phyloP scores from a whole-genome alignment of 768 basidiomycete species.

The Boletus rex-veris region DNA sequence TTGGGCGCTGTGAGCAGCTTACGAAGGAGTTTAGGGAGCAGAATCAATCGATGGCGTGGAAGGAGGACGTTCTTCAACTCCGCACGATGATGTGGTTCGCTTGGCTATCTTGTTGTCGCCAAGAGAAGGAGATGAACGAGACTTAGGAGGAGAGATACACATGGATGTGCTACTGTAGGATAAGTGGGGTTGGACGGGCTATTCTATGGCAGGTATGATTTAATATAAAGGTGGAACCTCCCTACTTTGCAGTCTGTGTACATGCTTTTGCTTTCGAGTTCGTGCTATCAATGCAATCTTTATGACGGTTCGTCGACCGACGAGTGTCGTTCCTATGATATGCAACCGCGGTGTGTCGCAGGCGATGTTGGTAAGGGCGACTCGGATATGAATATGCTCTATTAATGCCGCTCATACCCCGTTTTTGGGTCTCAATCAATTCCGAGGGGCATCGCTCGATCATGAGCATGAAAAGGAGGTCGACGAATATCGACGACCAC shows the following conservation, averaged over 20 bases:
- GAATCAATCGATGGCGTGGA: slow-evolving; percentile 86
- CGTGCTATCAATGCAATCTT: slow-evolving; percentile 12
- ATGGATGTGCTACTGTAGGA: slow-evolving; percentile 18
- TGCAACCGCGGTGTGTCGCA: too few relatives aligned
- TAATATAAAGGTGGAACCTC: slow-evolving; percentile 30
- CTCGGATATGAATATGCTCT: too few relatives aligned
- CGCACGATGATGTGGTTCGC: slow-evolving; percentile 94
- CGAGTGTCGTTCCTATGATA: too few relatives aligned
- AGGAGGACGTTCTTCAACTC: slow-evolving; percentile 89
- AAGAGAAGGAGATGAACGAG: slow-evolving; percentile 42
- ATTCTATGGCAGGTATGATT: slow-evolving; percentile 25
- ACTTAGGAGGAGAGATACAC: slow-evolving; percentile 11
- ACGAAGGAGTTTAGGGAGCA: slow-evolving; percentile 88
- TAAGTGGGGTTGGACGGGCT: slow-evolving; percentile 16
- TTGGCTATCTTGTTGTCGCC: slow-evolving; percentile 68
- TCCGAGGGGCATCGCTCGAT: too few relatives aligned
- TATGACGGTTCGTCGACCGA: too few relatives aligned
- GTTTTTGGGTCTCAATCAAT: too few relatives aligned
- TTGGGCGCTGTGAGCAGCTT: slow-evolving; percentile 77
- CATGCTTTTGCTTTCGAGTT: slow-evolving; percentile 18
- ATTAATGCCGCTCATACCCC: too few relatives aligned
- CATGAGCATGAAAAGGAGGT: too few relatives aligned
- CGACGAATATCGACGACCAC: too few relatives aligned
- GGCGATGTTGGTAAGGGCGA: too few relatives aligned
- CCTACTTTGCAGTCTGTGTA: slow-evolving; percentile 21